phyloP scores from a whole-genome alignment of 306 rosid species.

The Malus fusca region DNA sequence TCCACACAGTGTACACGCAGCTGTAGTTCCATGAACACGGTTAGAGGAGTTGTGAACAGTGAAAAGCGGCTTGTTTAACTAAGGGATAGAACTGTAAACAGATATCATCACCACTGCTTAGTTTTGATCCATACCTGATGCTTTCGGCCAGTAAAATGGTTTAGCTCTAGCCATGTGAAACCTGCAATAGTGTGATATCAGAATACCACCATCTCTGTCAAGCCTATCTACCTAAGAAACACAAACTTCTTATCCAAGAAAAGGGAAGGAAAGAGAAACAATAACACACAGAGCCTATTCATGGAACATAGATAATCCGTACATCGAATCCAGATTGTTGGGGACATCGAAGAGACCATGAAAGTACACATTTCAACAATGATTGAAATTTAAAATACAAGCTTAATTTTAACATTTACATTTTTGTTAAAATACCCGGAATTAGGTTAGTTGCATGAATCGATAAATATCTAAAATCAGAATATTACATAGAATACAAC shows the following conservation, averaged over 20 bases:
- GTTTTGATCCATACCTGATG: conserved; percentile 61
- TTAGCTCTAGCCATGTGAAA: conserved; percentile 81
- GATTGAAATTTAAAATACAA: not conserved
- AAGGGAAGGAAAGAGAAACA: not conserved
- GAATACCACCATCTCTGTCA: conserved; percentile 81
- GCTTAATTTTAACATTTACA: no score
- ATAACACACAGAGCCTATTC: not conserved
- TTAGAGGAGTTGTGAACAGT: not conserved
- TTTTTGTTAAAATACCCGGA: not conserved
- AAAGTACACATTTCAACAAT: not conserved
- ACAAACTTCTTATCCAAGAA: not conserved
- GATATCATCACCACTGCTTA: conserved; percentile 3
- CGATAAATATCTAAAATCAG: no score
- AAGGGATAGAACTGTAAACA: not conserved
- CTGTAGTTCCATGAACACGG: conserved; percentile 25
- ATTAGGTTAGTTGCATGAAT: not conserved
- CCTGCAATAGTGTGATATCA: conserved; percentile 46
- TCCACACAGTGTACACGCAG: conserved; percentile 96
- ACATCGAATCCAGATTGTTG: not conserved
- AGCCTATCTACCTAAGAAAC: conserved; percentile 72
- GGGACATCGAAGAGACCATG: not conserved
- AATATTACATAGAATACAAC: no score
- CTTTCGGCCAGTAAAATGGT: conserved; percentile 87
- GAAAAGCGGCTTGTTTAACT: conserved; percentile 2
- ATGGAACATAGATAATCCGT: not conserved